Evolutionary conservation across 2,329 filamentous ascomycete genomes (phyloP).

Genomic region (Graphium sp.): DNA sequence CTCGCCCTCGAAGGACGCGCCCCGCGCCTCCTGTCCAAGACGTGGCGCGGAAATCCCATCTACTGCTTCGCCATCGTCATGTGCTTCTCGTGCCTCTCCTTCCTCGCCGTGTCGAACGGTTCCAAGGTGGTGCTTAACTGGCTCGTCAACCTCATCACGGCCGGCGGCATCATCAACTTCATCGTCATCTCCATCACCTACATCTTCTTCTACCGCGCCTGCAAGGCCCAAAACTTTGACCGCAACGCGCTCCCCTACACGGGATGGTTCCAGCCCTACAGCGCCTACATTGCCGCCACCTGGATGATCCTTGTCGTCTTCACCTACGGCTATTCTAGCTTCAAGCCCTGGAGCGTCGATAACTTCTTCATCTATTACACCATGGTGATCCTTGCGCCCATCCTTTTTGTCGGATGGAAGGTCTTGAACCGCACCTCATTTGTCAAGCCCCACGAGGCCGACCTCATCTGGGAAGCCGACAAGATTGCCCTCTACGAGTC

Average conservation of each 20-base stretch:
- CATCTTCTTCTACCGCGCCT: constrained; percentile 37
- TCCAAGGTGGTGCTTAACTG: constrained; percentile 23
- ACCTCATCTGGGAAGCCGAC: constrained; percentile 22
- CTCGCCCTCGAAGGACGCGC: constrained; percentile 36
- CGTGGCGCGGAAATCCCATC: constrained; percentile 34
- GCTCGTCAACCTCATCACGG: constrained; percentile 27
- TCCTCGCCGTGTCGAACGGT: constrained; percentile 23
- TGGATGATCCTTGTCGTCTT: constrained; percentile 25
- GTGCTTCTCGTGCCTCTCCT: constrained; percentile 25
- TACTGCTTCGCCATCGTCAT: constrained; percentile 29
- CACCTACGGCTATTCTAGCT: constrained; percentile 38
- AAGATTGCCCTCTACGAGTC: constrained; percentile 1
- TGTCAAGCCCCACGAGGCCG: constrained; percentile 33
- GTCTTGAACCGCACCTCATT: constrained; percentile 40
- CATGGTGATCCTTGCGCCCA: constrained; percentile 34
- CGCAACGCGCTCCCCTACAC: constrained; percentile 37
- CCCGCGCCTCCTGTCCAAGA: constrained; percentile 30
- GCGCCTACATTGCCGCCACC: constrained; percentile 25
- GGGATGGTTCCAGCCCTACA: constrained; percentile 42
- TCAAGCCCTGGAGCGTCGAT: constrained; percentile 27
- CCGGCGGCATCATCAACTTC: constrained; percentile 30
- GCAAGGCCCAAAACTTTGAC: constrained; percentile 23
- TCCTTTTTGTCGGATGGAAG: constrained; percentile 46
- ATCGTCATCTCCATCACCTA: constrained; percentile 37
- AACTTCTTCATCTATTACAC: constrained; percentile 37